Conservation (phyloP, 169 alveolate genomes). For the Babesia bigemina region DNA sequence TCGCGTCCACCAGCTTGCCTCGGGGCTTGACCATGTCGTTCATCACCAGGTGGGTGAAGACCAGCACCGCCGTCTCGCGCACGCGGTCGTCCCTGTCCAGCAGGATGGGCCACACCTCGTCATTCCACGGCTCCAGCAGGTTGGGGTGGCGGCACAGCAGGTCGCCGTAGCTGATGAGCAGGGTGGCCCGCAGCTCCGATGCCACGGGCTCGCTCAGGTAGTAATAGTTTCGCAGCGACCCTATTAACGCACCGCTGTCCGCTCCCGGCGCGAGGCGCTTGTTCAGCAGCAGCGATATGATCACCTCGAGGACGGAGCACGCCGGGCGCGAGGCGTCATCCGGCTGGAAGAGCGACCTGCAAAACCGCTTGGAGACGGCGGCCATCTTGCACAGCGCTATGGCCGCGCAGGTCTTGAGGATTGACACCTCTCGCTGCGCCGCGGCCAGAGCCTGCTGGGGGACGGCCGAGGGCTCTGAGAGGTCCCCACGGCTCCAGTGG, state of each 20-base stretch:
- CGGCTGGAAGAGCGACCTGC: conserved; percentile 42
- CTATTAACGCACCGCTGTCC: not conserved
- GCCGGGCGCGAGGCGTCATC: not conserved
- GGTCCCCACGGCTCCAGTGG: conserved; percentile 7
- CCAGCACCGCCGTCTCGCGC: conserved; percentile 77
- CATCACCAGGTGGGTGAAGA: conserved; percentile 80
- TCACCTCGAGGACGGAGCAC: conserved; percentile 40
- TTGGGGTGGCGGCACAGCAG: conserved; percentile 78
- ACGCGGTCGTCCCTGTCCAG: conserved; percentile 68
- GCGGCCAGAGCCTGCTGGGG: not conserved
- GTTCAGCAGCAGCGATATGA: conserved; percentile 48
- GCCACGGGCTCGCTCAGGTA: conserved; percentile 20
- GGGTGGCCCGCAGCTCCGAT: conserved; percentile 58
- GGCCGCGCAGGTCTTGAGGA: conserved; percentile 46
- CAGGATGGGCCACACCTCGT: conserved; percentile 64
- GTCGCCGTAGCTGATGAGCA: conserved; percentile 80
- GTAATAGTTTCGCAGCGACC: not conserved
- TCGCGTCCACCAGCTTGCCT: conserved; percentile 70
- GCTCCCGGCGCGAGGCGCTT: conserved; percentile 7
- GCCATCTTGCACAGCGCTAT: conserved; percentile 63
- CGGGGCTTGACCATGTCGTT: conserved; percentile 80
- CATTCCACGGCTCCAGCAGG: conserved; percentile 79
- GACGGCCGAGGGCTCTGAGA: not conserved
- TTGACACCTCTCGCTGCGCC: conserved; percentile 18
- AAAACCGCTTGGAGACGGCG: conserved; percentile 58